Evolutionary conservation across 306 rosid species (phyloP).

Genomic region (Corylus americana): DNA sequence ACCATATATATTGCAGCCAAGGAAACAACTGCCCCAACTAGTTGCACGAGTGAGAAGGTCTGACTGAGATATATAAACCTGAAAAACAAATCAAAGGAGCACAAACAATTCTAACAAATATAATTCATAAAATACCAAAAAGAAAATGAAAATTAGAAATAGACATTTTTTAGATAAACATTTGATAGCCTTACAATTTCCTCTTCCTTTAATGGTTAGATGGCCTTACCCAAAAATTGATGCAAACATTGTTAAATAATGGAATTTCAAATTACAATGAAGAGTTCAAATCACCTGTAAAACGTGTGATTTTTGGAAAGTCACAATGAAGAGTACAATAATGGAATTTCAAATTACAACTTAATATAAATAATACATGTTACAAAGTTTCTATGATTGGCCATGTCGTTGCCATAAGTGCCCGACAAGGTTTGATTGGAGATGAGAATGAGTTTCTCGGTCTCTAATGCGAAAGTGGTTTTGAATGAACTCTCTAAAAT

Average conservation of each 20-base stretch:
- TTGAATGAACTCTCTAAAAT: too few relatives aligned
- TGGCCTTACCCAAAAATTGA: constrained; percentile 87
- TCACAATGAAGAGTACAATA: too few relatives aligned
- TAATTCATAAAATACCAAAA: neutral
- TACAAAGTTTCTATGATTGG: too few relatives aligned
- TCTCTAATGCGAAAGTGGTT: too few relatives aligned
- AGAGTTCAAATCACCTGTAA: too few relatives aligned
- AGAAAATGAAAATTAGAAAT: neutral
- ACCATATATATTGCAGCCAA: constrained; percentile 82
- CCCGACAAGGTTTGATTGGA: too few relatives aligned
- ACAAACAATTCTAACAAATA: neutral
- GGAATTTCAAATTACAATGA: too few relatives aligned
- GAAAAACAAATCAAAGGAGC: constrained; percentile 30
- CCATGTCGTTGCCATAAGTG: too few relatives aligned
- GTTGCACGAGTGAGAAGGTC: constrained; percentile 86
- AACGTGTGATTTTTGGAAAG: too few relatives aligned
- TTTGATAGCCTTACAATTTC: neutral
- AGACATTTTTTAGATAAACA: neutral
- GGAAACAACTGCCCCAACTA: constrained; percentile 76
- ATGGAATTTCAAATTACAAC: too few relatives aligned
- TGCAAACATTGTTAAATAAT: constrained; percentile 67
- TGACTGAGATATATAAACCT: constrained; percentile 83
- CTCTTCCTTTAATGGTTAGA: constrained; percentile 2
- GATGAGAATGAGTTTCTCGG: too few relatives aligned
- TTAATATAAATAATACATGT: too few relatives aligned